phyloP scores from a whole-genome alignment of 441 rosid genomes.

The Pelargonium citronellum region DNA sequence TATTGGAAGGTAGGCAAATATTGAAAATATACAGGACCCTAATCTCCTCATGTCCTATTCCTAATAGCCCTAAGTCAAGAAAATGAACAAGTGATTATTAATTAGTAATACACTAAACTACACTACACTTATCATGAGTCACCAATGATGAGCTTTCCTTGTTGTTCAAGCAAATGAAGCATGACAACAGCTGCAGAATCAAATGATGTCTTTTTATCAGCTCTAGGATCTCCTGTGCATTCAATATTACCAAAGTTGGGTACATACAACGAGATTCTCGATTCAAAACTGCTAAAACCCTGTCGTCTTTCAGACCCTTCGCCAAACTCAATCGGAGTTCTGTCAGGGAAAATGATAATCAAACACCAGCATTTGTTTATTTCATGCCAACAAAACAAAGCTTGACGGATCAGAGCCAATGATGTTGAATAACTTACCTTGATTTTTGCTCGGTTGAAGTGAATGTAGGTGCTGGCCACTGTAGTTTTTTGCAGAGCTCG shows the following conservation, averaged over 20 bases:
- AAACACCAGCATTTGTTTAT: too few species aligned
- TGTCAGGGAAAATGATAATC: constrained; percentile 19
- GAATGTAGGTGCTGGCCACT: constrained; percentile 70
- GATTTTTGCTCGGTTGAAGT: constrained; percentile 48
- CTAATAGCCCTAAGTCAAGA: too few species aligned
- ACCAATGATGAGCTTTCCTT: constrained; percentile 41
- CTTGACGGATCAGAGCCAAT: too few species aligned
- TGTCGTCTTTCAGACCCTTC: constrained; percentile 39
- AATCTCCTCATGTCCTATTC: too few species aligned
- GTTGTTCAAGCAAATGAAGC: constrained; percentile 53
- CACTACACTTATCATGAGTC: neutral
- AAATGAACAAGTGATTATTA: too few species aligned
- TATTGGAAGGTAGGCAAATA: too few species aligned
- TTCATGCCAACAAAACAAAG: too few species aligned
- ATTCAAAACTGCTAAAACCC: constrained; percentile 48
- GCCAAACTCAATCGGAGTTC: constrained; percentile 41
- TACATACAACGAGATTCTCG: constrained; percentile 46
- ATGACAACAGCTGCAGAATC: constrained; percentile 70
- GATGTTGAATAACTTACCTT: constrained; percentile 29
- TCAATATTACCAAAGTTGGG: constrained; percentile 42
- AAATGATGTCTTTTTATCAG: constrained; percentile 76
- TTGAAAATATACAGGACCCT: too few species aligned
- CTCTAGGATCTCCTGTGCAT: constrained; percentile 54
- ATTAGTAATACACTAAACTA: too few species aligned
- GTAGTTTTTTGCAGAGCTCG: constrained; percentile 58